phyloP scores from a whole-genome alignment of 2,329 filamentous ascomycete species.

The Stylonectria norvegica region DNA sequence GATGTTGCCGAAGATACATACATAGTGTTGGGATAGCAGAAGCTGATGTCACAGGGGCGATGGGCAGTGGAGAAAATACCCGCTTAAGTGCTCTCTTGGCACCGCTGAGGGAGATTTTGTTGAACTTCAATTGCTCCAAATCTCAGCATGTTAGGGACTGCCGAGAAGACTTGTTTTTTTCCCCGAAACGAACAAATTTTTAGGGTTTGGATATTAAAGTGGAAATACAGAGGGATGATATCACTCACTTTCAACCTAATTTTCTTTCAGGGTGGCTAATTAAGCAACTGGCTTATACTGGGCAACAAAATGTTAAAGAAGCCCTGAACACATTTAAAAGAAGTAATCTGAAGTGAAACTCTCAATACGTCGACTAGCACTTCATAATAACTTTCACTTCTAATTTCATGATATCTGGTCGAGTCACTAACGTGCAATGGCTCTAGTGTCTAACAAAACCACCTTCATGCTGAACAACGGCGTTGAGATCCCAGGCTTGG shows the following conservation, averaged over 20 bases:
- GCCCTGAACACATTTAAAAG: background rate
- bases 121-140: background rate
- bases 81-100: background rate
- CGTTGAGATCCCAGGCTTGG: slow-evolving; percentile 59
- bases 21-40: background rate
- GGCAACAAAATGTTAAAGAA: background rate
- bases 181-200: background rate
- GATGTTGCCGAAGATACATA: background rate
- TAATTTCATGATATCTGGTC: background rate
- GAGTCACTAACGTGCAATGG: slow-evolving; percentile 11
- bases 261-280: background rate
- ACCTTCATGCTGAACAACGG: slow-evolving; percentile 47
- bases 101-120: background rate
- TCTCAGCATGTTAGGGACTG: background rate
- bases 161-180: background rate
- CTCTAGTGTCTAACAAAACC: slow-evolving; percentile 25
- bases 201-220: background rate
- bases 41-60: background rate
- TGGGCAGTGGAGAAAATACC: background rate
- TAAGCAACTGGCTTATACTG: background rate
- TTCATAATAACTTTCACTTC: background rate
- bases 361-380: background rate
- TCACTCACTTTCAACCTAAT: background rate
- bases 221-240: background rate
- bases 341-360: background rate